Conservation (phyloP, 225 moss, liverwort and hornwort species). For the Thuidium tamariscinum region DNA sequence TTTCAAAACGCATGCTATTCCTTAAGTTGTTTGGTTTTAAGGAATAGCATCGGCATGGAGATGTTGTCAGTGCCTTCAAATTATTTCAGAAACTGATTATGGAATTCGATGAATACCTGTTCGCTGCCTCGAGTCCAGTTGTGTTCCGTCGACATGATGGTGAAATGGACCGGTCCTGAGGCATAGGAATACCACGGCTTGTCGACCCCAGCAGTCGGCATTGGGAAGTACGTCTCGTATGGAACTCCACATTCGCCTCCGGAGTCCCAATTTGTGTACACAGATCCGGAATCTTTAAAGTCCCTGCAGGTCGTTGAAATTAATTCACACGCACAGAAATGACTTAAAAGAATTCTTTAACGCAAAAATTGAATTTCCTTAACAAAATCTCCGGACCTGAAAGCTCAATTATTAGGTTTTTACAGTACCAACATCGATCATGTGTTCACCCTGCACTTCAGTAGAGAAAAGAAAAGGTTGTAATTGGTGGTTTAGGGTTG, state of each 20-base stretch:
- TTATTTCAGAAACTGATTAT: background rate
- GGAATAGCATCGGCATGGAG: background rate
- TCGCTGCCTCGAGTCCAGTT: slow-evolving; percentile 41
- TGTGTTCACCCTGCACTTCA: too few species aligned
- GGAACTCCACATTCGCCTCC: slow-evolving; percentile 59
- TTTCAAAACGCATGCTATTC: too few species aligned
- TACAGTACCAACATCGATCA: background rate
- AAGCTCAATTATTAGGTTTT: too few species aligned
- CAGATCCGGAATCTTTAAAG: slow-evolving; percentile 28
- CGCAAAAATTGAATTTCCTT: background rate
- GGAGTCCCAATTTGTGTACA: slow-evolving; percentile 24
- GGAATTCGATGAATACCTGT: slow-evolving; percentile 7
- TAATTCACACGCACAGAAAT: background rate
- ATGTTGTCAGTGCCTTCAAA: background rate
- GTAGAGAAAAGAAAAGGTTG: too few species aligned
- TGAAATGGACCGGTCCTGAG: slow-evolving; percentile 57
- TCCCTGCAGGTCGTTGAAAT: slow-evolving; percentile 3
- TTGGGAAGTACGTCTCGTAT: slow-evolving; percentile 48
- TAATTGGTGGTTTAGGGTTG: too few species aligned
- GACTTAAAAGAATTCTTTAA: background rate
- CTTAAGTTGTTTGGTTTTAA: too few species aligned
- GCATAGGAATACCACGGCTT: slow-evolving; percentile 57
- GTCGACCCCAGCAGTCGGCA: slow-evolving; percentile 36
- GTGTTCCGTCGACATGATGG: slow-evolving; percentile 59
- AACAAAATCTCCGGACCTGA: background rate